Percentiles rank a stretch among this genome's conserved stretches.
phyloP scores from a whole-genome alignment of 768 basidiomycete genomes.

The Pholiota molesta region DNA sequence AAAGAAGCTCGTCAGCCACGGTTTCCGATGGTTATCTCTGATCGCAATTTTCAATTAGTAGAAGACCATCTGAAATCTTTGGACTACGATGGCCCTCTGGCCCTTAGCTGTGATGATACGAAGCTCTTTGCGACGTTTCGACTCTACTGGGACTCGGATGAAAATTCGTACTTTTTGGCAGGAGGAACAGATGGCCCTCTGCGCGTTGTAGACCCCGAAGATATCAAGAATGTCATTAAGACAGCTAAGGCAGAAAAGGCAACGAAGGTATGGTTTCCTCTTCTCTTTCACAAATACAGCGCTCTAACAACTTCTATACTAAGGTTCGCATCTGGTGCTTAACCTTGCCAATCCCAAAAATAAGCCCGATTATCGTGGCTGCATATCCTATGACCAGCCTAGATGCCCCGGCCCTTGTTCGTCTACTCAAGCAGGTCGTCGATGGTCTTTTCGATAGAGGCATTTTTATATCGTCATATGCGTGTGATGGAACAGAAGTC shows the following conservation, averaged over 20 bases:
- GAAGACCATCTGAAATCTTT: slow-evolving; percentile 17
- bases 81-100: slow-evolving; percentile 27
- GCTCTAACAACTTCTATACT: no score
- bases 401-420: slow-evolving; percentile 21
- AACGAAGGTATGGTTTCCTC: slow-evolving; percentile 14
- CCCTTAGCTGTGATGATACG: slow-evolving; percentile 38
- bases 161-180: slow-evolving; percentile 26
- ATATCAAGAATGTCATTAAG: slow-evolving; percentile 14
- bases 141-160: slow-evolving; percentile 25
- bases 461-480: no score
- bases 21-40: slow-evolving; percentile 28
- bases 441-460: no score
- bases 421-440: no score
- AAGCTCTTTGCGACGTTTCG: slow-evolving; percentile 30
- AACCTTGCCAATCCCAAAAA: slow-evolving; percentile 32
- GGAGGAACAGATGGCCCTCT: slow-evolving; percentile 26
- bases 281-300: not conserved
- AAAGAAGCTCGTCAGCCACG: slow-evolving; percentile 19
- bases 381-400: slow-evolving; percentile 35
- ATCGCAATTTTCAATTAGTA: slow-evolving; percentile 19
- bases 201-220: slow-evolving; percentile 23
- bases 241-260: slow-evolving; percentile 9
- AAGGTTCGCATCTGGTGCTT: slow-evolving; percentile 38
- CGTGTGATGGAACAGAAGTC: no score
- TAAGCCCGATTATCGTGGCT: slow-evolving; percentile 37